Conservation (phyloP, 129 eudicot genomes). For the Pseudognaphalium luteoalbum region DNA sequence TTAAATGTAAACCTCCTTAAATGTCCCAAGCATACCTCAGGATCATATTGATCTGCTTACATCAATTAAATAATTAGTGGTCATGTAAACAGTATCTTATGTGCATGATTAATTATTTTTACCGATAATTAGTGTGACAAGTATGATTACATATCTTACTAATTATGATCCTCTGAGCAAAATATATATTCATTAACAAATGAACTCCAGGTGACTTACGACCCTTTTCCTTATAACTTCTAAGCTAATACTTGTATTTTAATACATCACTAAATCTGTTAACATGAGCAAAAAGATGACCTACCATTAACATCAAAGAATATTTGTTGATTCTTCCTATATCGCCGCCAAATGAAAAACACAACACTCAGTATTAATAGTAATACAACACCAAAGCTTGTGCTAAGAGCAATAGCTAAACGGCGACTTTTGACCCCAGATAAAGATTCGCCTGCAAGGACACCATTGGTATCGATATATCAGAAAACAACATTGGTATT, state of each 20-base stretch:
- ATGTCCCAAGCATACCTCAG: conserved; percentile 87
- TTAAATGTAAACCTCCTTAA: conserved; percentile 71
- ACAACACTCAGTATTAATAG: conserved; percentile 41
- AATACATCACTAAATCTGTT: background rate
- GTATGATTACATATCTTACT: too few relatives aligned
- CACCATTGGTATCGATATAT: conserved; percentile 18
- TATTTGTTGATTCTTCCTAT: conserved; percentile 80
- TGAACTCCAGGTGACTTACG: background rate
- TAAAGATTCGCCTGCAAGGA: conserved; percentile 46
- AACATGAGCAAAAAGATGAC: conserved; percentile 24
- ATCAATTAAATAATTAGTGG: background rate
- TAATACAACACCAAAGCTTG: conserved; percentile 71
- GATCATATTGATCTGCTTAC: conserved; percentile 89
- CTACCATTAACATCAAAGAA: conserved; percentile 92
- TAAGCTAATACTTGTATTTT: background rate
- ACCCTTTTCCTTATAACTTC: background rate
- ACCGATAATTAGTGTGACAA: too few relatives aligned
- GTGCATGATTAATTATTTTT: too few relatives aligned
- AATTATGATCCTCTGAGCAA: too few relatives aligned
- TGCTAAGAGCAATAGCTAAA: conserved; percentile 71
- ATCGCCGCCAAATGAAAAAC: conserved; percentile 75
- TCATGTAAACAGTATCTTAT: background rate
- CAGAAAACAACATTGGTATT: background rate
- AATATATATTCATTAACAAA: too few relatives aligned
- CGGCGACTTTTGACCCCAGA: conserved; percentile 53